Percentiles rank a stretch among this genome's conserved stretches.
phyloP scores from a whole-genome alignment of 257 asterid genomes.

The Nicotiana attenuata region DNA sequence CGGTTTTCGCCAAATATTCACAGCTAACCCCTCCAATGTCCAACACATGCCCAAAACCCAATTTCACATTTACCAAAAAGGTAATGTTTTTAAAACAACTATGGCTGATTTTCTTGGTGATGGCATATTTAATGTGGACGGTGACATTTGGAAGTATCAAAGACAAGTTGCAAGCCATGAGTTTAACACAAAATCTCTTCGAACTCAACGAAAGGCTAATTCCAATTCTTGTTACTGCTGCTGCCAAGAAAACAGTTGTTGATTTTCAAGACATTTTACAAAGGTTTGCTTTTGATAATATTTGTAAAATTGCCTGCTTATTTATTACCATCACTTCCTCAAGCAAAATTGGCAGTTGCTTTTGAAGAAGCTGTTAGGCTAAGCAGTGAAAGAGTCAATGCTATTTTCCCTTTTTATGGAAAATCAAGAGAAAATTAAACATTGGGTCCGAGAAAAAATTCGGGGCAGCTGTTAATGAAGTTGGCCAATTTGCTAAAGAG shows the following conservation, averaged over 20 bases:
- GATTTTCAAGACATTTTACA: slow-evolving; percentile 60
- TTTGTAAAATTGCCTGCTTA: slow-evolving; percentile 56
- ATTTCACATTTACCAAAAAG: slow-evolving; percentile 50
- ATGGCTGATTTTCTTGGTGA: slow-evolving; percentile 31
- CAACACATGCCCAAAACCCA: slow-evolving; percentile 50
- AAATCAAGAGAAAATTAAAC: slow-evolving; percentile 28
- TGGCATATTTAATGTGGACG: slow-evolving; percentile 47
- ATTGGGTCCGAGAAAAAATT: slow-evolving; percentile 47
- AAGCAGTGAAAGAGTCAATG: slow-evolving; percentile 26
- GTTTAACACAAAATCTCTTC: slow-evolving; percentile 49
- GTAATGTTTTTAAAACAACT: slow-evolving; percentile 17
- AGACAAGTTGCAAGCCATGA: slow-evolving; percentile 57
- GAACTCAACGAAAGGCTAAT: slow-evolving; percentile 37
- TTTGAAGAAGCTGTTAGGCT: slow-evolving; percentile 38
- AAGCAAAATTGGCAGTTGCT: slow-evolving; percentile 35
- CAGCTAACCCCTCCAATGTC: slow-evolving; percentile 57
- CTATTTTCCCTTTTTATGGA: slow-evolving; percentile 41
- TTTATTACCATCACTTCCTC: slow-evolving; percentile 39
- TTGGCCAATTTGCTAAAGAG: slow-evolving; percentile 41
- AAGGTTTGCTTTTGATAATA: slow-evolving; percentile 65
- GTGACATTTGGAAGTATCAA: slow-evolving; percentile 49
- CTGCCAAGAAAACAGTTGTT: slow-evolving; percentile 10
- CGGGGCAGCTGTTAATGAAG: background rate
- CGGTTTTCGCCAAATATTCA: slow-evolving; percentile 37
- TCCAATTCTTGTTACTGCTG: slow-evolving; percentile 34